Evolutionary conservation across 495 filamentous ascomycete genomes (phyloP).

Genomic region (Pseudotulostoma volvatum): DNA sequence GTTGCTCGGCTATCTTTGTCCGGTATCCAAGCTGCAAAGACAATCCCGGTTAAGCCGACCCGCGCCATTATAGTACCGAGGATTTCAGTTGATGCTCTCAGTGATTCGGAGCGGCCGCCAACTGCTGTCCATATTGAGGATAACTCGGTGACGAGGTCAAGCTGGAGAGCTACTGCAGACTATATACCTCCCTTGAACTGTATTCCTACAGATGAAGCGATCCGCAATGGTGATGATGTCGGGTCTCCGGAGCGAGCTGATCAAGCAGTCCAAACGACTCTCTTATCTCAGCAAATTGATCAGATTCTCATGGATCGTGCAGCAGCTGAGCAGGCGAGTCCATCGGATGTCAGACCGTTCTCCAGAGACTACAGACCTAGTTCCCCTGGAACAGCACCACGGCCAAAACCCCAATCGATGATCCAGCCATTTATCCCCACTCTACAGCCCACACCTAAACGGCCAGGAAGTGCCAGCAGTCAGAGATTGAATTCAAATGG

Average conservation of each 20-base stretch:
- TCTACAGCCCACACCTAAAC: constrained; percentile 19
- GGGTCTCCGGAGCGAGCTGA: constrained; percentile 34
- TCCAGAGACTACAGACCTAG: constrained; percentile 4
- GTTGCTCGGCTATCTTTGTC: constrained; percentile 18
- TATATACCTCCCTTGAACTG: constrained; percentile 18
- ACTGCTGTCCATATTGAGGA: constrained; percentile 5
- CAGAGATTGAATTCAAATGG: constrained; percentile 29
- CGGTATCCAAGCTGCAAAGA: constrained; percentile 25
- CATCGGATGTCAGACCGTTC: constrained; percentile 5
- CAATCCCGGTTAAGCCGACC: constrained; percentile 15
- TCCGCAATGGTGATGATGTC: constrained; percentile 24
- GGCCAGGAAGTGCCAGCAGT: constrained; percentile 59
- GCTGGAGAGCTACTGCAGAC: constrained; percentile 8
- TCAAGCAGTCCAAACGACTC: constrained; percentile 54
- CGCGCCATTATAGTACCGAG: constrained; percentile 5
- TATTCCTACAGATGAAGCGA: constrained; percentile 40
- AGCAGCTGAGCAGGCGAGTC: constrained; percentile 12
- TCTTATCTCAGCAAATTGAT: constrained; percentile 59
- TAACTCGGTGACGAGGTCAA: constrained; percentile 6
- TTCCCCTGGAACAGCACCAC: constrained; percentile 25
- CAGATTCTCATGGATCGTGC: constrained; percentile 38
- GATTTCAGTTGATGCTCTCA: constrained; percentile 9
- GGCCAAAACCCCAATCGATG: constrained; percentile 20
- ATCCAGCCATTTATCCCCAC: constrained; percentile 21
- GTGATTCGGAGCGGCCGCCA: constrained; percentile 3